Evolutionary conservation across 2,329 filamentous ascomycete genomes (phyloP).

Genomic region (Aspergillus intermedius): DNA sequence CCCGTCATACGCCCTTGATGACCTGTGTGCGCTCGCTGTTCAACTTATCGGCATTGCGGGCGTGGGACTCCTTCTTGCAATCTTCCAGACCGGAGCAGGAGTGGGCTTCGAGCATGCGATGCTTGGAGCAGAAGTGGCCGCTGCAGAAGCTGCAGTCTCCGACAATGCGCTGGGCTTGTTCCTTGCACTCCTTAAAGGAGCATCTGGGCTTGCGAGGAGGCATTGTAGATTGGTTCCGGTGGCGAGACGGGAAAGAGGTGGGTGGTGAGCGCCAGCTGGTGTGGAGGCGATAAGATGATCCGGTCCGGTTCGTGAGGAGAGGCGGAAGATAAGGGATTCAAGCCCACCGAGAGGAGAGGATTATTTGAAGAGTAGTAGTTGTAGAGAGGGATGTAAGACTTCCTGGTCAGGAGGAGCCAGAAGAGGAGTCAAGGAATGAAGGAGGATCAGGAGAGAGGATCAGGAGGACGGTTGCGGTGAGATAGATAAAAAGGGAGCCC

Average conservation of each 20-base stretch:
- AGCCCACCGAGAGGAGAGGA: slow-evolving; percentile 1
- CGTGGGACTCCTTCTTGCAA: slow-evolving; percentile 95
- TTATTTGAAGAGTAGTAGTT: neutral
- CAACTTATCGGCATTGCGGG: slow-evolving; percentile 86
- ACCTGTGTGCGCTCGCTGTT: slow-evolving; percentile 89
- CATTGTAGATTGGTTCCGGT: slow-evolving; percentile 20
- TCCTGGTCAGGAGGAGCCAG: neutral
- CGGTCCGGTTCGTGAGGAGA: neutral
- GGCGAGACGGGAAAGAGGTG: slow-evolving; percentile 3
- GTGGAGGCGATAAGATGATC: too few species aligned
- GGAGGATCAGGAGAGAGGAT: slow-evolving; percentile 2
- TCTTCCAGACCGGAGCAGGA: slow-evolving; percentile 89
- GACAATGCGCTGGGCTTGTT: slow-evolving; percentile 82
- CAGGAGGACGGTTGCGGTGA: slow-evolving; percentile 4
- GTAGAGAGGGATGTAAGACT: neutral
- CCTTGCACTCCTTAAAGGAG: slow-evolving; percentile 81
- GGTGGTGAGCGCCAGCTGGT: slow-evolving; percentile 1
- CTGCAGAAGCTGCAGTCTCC: slow-evolving; percentile 94
- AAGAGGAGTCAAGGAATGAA: slow-evolving; percentile 1
- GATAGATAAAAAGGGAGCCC: slow-evolving; percentile 2
- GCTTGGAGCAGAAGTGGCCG: slow-evolving; percentile 90
- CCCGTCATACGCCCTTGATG: slow-evolving; percentile 72
- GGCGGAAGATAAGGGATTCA: neutral
- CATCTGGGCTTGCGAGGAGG: slow-evolving; percentile 62
- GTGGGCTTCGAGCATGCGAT: slow-evolving; percentile 89